Base-by-base conservation (phyloP, 2,329 filamentous ascomycete genomes). In the Xylaria sp. region DNA sequence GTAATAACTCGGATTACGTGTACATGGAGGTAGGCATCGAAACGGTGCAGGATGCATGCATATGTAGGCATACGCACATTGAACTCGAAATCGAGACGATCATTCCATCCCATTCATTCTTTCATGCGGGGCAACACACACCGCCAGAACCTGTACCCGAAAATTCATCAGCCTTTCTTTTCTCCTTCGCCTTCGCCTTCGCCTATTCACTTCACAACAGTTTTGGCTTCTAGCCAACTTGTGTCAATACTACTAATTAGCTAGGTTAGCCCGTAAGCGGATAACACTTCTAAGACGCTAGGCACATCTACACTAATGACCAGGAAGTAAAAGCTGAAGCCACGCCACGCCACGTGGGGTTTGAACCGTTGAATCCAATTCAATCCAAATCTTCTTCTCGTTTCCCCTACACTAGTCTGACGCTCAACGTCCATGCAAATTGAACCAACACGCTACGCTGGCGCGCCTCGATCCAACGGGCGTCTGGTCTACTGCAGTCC, bases 121-220 rank as follows among this genome's bases (percentile, higher is more conserved):
- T 67, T 36, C 53, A 59, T 68, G 62, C 66, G 66, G 62, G 65
- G 66, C 39, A 63, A 43, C 60, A 56, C 60, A 63, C 67, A 69
- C 67, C 67, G 67, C 67, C 32, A 63, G 30, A 64, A 32, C n/a
- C 30, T 45, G 60, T 56, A 46, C 50, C 48, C 55, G 41, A 63
- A 50, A n/a, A 28, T 13, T 25, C 41, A 7, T 4, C n/a, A 36
- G 23, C 60, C 28, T 18, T 57, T 39, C 18, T 15, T 46, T 32
- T 48, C 20, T 41, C 28, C 50, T n/a, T n/a, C n/a, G n/a, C n/a
- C n/a, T n/a, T 32, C 62, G 32, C 46, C 30, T 34, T 57, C 18
- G 15, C 46, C 52, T 32, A 2, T 53, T 41, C 34, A 57, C 34
- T 23, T n/a, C 25, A 32, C 1, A 8, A 6, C 25, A 23, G 13